Conservation (phyloP, 805 yeast species). For the Kodamaea kakaduensis region DNA sequence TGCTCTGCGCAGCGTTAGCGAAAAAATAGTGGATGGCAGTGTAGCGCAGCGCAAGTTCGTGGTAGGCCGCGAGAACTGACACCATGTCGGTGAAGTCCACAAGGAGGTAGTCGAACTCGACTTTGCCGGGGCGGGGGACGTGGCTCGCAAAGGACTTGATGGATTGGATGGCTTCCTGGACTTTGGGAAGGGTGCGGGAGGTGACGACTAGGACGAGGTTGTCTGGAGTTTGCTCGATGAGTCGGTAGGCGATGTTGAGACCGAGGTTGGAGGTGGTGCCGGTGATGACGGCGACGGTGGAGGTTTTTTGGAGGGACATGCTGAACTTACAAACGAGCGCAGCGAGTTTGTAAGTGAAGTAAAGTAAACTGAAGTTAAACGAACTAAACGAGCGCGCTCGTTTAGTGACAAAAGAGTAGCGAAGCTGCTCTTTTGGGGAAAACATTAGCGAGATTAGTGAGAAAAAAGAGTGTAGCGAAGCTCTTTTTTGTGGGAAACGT, state of each 20-base stretch:
- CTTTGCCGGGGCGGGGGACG: conserved; percentile 45
- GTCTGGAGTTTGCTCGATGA: conserved; percentile 57
- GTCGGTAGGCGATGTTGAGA: conserved; percentile 74
- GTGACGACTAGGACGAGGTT: conserved; percentile 81
- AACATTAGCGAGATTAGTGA: too few relatives aligned
- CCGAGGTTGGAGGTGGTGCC: conserved; percentile 69
- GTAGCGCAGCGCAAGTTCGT: conserved; percentile 65
- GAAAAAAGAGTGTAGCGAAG: too few relatives aligned
- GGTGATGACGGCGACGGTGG: conserved; percentile 38
- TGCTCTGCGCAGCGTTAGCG: conserved; percentile 88
- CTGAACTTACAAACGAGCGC: not conserved
- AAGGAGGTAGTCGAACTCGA: conserved; percentile 83
- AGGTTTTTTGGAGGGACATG: conserved; percentile 16
- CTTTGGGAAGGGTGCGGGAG: conserved; percentile 83
- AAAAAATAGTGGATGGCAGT: conserved; percentile 70
- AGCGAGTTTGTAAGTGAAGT: too few relatives aligned
- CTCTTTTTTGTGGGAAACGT: too few relatives aligned
- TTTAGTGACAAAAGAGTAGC: too few relatives aligned
- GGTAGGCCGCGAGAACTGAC: conserved; percentile 68
- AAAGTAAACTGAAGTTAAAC: too few relatives aligned
- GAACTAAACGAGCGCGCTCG: too few relatives aligned
- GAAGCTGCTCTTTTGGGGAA: too few relatives aligned
- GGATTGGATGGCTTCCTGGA: conserved; percentile 60
- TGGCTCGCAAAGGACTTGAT: conserved; percentile 35
- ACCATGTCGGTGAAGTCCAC: conserved; percentile 92